Evolutionary conservation across 345 rosid species (phyloP), one percentile per base, ranked within the genome.

Genomic region (Corchorus olitorius): DNA sequence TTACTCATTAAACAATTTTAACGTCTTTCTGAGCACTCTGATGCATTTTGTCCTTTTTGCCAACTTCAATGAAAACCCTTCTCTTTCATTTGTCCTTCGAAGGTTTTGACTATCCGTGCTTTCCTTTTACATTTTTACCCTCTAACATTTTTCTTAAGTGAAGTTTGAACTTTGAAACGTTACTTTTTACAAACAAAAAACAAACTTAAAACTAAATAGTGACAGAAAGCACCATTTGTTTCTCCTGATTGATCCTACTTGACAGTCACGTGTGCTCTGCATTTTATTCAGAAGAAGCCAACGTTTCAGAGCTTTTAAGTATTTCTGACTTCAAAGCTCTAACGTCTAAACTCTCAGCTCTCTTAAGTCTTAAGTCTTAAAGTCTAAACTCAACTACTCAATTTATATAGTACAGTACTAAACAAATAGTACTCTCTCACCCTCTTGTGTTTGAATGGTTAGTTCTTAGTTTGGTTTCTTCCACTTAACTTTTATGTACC

Each of bases 251-350:
- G 33, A 14, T 19, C 55, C 5, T 68, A 76, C 64, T 45, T 70
- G 78, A 69, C 66, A 76, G 75, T 81, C 86, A 84, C 86, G 84
- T 84, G 86, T 50, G 80, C 22, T 69, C 82, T 80, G 83, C 80
- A 77, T 39, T 55, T 5, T 53, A 65, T 41, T 14, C 65, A 34
- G 58, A 33, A 59, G 37, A 59, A 59, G 63, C 63, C 16, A 59
- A 59, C 15, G 7, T 59, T 59, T 59, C 37, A 58, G 62, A 9
- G 35, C 35, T 58, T 22, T 17, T 3, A 27, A 19, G 60, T 19
- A 19, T 55, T 59, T 59, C 37, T 59, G 15, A 59, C 17, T 63
- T 3, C 20, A 63, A 4, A 37, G 35, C 46, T 63, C 67, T 46
- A 63, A 63, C 27, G 27, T 27, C 27, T 27, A 27, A 27, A 27